A percentile compares a stretch with the other conserved stretches of the same genome.
These are phyloP conservation scores for Heterobasidion parviporum DNA, from an alignment of 1,284 basidiomycete species.

Conservation along the genomic window DNA sequence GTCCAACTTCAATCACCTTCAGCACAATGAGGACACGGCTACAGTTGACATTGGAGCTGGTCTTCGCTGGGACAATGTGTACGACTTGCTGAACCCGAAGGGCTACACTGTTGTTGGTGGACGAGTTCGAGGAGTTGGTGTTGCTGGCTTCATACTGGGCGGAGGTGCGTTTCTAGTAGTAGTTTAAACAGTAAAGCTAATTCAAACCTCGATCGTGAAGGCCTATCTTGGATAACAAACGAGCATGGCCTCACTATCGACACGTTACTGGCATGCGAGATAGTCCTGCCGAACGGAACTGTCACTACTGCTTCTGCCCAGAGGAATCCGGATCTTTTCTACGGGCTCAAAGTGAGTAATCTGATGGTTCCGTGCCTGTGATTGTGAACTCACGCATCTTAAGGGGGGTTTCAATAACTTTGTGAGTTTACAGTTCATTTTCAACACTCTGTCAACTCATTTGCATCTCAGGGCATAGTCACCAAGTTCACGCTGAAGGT, in stretches of 20 bases:
- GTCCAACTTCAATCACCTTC: conserved; percentile 37
- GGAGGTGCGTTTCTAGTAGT: conserved; percentile 33
- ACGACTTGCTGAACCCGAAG: conserved; percentile 33
- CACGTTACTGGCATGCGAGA: conserved; percentile 34
- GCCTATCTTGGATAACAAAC: conserved; percentile 47
- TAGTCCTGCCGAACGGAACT: conserved; percentile 40
- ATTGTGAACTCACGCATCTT: neutral
- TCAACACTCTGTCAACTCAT: neutral
- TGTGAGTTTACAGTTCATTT: neutral
- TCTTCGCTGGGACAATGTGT: conserved; percentile 51
- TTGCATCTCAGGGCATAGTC: conserved; percentile 7
- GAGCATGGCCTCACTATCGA: conserved; percentile 44
- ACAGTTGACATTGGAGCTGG: conserved; percentile 43
- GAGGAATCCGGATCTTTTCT: conserved; percentile 34
- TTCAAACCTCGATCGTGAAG: conserved; percentile 17
- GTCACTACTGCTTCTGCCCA: conserved; percentile 28
- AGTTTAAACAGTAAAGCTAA: conserved; percentile 1
- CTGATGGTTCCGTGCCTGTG: too few relatives aligned
- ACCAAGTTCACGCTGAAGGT: conserved; percentile 9
- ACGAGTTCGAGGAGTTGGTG: conserved; percentile 43
- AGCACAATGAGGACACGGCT: conserved; percentile 28
- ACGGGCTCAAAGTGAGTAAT: conserved; percentile 22
- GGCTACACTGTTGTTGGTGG: conserved; percentile 46
- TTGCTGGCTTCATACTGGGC: conserved; percentile 45
- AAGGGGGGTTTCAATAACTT: conserved; percentile 10